phyloP scores from a whole-genome alignment of 2,329 filamentous ascomycete species.

The Cryphonectria nitschkei region DNA sequence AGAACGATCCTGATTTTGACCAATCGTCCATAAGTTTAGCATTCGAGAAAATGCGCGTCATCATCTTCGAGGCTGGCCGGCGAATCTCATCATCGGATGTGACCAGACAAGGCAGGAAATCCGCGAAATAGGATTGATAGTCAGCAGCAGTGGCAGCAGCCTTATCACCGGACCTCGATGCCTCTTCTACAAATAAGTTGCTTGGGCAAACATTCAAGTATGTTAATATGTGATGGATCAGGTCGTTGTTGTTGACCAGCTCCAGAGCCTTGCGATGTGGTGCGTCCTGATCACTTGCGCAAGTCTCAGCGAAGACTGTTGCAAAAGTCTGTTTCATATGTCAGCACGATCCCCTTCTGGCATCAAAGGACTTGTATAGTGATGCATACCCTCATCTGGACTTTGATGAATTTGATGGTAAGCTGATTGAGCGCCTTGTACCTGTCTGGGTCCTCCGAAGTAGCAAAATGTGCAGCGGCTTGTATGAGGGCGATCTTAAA shows the following conservation, averaged over 20 bases:
- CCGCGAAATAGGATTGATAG: slow-evolving; percentile 52
- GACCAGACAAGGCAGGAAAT: slow-evolving; percentile 58
- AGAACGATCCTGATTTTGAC: slow-evolving; percentile 42
- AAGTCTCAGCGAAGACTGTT: slow-evolving; percentile 43
- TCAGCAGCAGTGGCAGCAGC: slow-evolving; percentile 35
- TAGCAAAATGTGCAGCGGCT: slow-evolving; percentile 65
- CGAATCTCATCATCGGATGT: slow-evolving; percentile 56
- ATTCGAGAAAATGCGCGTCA: slow-evolving; percentile 51
- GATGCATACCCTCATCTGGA: slow-evolving; percentile 56
- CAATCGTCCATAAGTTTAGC: slow-evolving; percentile 42
- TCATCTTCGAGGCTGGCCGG: slow-evolving; percentile 51
- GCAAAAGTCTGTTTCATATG: slow-evolving; percentile 42
- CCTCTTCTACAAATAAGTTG: slow-evolving; percentile 50
- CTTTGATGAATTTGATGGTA: slow-evolving; percentile 59
- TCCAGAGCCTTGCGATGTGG: slow-evolving; percentile 47
- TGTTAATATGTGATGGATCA: slow-evolving; percentile 57
- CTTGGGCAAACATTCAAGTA: slow-evolving; percentile 60
- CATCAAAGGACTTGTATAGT: neutral
- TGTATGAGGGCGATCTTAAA: slow-evolving; percentile 68
- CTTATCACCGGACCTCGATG: slow-evolving; percentile 38
- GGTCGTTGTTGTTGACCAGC: slow-evolving; percentile 43
- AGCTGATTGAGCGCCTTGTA: slow-evolving; percentile 60
- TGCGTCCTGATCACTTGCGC: slow-evolving; percentile 44
- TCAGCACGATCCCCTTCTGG: slow-evolving; percentile 2
- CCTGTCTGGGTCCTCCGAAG: slow-evolving; percentile 50